Conservation (phyloP, 108 stramenopile genomes). For the Fistulifera solaris region DNA sequence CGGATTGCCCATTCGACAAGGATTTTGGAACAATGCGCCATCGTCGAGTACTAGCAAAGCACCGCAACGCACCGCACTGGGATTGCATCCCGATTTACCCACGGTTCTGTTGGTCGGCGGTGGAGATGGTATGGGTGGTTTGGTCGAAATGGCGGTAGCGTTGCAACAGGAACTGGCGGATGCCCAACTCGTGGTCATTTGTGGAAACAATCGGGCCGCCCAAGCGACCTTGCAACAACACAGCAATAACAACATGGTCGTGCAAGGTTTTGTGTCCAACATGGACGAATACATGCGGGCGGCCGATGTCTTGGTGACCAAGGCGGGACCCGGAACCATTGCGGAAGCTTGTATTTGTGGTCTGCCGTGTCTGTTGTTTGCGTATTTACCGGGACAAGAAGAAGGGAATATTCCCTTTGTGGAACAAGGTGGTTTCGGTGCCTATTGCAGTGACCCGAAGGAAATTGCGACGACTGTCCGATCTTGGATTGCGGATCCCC, state of each 20-base stretch:
- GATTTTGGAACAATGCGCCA: conserved; percentile 41
- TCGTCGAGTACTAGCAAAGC: not conserved
- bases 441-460: conserved; percentile 60
- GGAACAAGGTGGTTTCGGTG: conserved; percentile 82
- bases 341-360: conserved; percentile 93
- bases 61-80: conserved; percentile 37
- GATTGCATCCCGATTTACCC: conserved; percentile 54
- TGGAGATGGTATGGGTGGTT: conserved; percentile 93
- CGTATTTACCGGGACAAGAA: conserved; percentile 93
- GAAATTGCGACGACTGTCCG: conserved; percentile 81
- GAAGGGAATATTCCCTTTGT: conserved; percentile 91
- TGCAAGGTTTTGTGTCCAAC: conserved; percentile 88
- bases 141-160: conserved; percentile 68
- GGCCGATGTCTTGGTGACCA: conserved; percentile 74
- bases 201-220: conserved; percentile 84
- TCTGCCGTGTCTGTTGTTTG: conserved; percentile 86
- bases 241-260: conserved; percentile 24
- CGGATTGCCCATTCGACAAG: conserved; percentile 91
- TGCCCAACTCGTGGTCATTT: conserved; percentile 92
- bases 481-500: conserved; percentile 58
- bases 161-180: conserved; percentile 42
- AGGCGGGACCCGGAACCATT: conserved; percentile 95
- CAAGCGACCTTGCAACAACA: conserved; percentile 27
- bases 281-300: conserved; percentile 97
- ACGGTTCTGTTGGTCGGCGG: conserved; percentile 89